These are phyloP conservation scores for Licmophora abbreviata DNA, from an alignment of 108 stramenopile species.

Conservation along the genomic window DNA sequence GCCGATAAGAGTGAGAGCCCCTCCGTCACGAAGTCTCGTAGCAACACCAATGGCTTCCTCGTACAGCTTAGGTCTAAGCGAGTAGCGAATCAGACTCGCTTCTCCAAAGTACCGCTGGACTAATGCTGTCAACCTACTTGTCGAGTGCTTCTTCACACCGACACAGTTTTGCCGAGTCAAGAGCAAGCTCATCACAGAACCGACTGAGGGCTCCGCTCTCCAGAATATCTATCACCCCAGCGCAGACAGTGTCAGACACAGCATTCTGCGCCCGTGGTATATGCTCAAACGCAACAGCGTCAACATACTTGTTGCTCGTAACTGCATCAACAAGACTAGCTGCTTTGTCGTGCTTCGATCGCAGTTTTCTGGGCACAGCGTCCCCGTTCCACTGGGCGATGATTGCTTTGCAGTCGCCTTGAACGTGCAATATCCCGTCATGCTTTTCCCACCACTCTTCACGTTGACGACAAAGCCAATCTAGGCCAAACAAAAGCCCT, in stretches of 20 bases:
- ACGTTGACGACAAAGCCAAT: conserved; percentile 12
- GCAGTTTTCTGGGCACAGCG: conserved; percentile 46
- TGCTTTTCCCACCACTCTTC: neutral
- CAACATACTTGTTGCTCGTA: conserved; percentile 1
- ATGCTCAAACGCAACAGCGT: conserved; percentile 25
- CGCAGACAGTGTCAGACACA: conserved; percentile 47
- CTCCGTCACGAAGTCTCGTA: neutral
- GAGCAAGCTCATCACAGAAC: neutral
- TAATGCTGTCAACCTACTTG: conserved; percentile 1
- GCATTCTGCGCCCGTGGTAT: conserved; percentile 45
- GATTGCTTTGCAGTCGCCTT: conserved; percentile 73
- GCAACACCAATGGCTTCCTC: conserved; percentile 1
- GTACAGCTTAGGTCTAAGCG: conserved; percentile 16
- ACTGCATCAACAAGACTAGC: conserved; percentile 8
- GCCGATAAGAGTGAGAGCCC: conserved; percentile 11
- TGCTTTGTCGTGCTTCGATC: conserved; percentile 20
- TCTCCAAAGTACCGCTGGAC: conserved; percentile 5
- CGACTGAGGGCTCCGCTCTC: neutral
- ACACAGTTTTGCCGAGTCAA: neutral
- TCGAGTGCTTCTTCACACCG: no score
- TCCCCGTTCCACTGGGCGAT: conserved; percentile 51
- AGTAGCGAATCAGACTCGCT: conserved; percentile 7
- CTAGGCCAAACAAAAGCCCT: conserved; percentile 54
- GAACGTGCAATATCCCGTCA: conserved; percentile 17
- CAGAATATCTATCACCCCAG: conserved; percentile 7